These are phyloP conservation scores for Xylaria sp. DNA, from an alignment of 495 filamentous ascomycete genomes.

Conservation along the genomic window DNA sequence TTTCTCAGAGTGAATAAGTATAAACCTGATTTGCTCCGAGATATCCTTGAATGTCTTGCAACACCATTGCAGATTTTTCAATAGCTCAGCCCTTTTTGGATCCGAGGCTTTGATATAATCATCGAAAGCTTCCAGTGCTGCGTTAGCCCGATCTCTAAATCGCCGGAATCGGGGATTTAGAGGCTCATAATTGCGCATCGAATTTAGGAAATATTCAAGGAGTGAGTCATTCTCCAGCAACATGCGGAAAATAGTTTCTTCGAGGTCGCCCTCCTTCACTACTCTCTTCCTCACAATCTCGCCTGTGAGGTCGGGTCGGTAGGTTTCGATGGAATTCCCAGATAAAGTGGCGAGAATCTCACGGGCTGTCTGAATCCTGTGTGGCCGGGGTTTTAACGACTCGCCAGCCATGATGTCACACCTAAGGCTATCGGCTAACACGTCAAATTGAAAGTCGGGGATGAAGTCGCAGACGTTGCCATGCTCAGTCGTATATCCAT, in stretches of 20 bases:
- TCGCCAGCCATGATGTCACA: constrained; percentile 49
- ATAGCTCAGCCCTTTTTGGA: constrained; percentile 15
- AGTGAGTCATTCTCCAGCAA: constrained; percentile 53
- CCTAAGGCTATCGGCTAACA: constrained; percentile 52
- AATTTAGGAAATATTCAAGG: constrained; percentile 49
- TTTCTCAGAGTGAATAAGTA: constrained; percentile 43
- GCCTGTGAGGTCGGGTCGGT: constrained; percentile 49
- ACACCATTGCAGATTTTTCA: constrained; percentile 47
- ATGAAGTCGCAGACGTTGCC: constrained; percentile 52
- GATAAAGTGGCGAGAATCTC: constrained; percentile 53
- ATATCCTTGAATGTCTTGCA: constrained; percentile 45
- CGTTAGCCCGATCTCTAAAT: constrained; percentile 46
- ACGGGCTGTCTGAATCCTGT: constrained; percentile 48
- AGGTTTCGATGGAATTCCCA: constrained; percentile 42
- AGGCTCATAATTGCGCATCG: constrained; percentile 45
- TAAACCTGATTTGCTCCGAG: constrained; percentile 43
- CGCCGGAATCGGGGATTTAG: constrained; percentile 50
- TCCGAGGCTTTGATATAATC: constrained; percentile 37
- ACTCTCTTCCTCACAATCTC: constrained; percentile 32
- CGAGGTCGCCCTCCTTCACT: constrained; percentile 50
- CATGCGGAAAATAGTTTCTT: constrained; percentile 55
- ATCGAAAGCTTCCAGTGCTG: constrained; percentile 49
- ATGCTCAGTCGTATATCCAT: constrained; percentile 50
- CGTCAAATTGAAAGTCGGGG: constrained; percentile 51
- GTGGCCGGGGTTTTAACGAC: constrained; percentile 35